Percentiles rank a stretch among this genome's conserved stretches.
These are phyloP conservation scores for Sphagnum contortum DNA, from an alignment of 225 moss, liverwort and hornwort species.

Conservation along the genomic window DNA sequence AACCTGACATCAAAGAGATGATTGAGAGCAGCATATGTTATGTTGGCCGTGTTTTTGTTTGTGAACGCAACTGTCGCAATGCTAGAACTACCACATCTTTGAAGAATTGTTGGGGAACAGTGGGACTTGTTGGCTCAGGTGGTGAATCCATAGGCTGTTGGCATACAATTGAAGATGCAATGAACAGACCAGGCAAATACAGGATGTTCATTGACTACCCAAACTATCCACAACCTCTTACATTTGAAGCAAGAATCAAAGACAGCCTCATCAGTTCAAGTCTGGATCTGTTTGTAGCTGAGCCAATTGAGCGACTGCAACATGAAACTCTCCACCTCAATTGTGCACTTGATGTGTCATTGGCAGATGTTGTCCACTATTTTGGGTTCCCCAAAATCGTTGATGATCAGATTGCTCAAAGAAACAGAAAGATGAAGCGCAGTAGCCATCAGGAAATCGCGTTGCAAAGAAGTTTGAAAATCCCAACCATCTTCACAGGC, in stretches of 20 bases:
- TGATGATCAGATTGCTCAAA: slow-evolving; percentile 8
- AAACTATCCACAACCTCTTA: slow-evolving; percentile 6
- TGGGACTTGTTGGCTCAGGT: slow-evolving; percentile 11
- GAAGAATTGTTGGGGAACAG: slow-evolving; percentile 11
- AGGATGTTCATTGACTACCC: slow-evolving; percentile 15
- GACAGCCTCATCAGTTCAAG: slow-evolving; percentile 4
- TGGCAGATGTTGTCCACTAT: slow-evolving; percentile 13
- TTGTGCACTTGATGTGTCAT: slow-evolving; percentile 10
- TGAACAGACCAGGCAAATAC: not conserved
- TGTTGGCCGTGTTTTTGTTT: slow-evolving; percentile 12
- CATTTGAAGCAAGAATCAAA: slow-evolving; percentile 12
- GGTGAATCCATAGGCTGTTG: slow-evolving; percentile 21
- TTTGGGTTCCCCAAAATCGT: slow-evolving; percentile 15
- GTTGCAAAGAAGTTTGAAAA: slow-evolving; percentile 8
- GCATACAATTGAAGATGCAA: slow-evolving; percentile 11
- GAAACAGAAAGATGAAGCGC: slow-evolving; percentile 7
- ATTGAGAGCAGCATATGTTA: slow-evolving; percentile 17
- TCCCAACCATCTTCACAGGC: slow-evolving; percentile 10
- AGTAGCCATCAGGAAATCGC: slow-evolving; percentile 1
- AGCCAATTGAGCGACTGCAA: slow-evolving; percentile 10
- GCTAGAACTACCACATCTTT: slow-evolving; percentile 3
- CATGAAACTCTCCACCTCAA: slow-evolving; percentile 3
- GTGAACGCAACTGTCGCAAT: slow-evolving; percentile 6
- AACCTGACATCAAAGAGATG: slow-evolving; percentile 5
- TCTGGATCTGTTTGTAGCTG: slow-evolving; percentile 13